Evolutionary conservation across 768 basidiomycete species (phyloP).

Genomic region (Psilocybe tampanensis): DNA sequence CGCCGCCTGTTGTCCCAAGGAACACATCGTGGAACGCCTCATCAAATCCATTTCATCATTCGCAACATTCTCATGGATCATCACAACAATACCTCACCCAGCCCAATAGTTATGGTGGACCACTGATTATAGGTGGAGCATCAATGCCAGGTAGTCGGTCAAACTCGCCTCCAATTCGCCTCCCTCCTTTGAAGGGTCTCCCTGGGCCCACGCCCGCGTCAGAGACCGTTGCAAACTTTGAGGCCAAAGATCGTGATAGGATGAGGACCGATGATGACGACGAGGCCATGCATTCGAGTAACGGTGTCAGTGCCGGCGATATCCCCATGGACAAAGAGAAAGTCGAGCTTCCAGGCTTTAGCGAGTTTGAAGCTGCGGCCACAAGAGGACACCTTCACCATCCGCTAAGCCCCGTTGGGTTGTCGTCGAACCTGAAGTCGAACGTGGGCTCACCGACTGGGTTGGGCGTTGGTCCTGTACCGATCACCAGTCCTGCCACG

Average conservation of each 20-base stretch:
- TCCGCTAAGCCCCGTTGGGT: slow-evolving; percentile 1
- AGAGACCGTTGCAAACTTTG: slow-evolving; percentile 17
- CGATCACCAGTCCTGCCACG: not conserved
- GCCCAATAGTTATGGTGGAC: not conserved
- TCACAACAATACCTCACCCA: slow-evolving; percentile 10
- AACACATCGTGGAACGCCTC: slow-evolving; percentile 25
- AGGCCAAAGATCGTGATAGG: slow-evolving; percentile 5
- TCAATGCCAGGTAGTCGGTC: slow-evolving; percentile 63
- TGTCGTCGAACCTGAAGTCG: slow-evolving; percentile 4
- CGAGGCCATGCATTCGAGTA: not conserved
- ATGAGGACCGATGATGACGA: slow-evolving; percentile 9
- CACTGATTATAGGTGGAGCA: slow-evolving; percentile 12
- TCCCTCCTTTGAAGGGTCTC: slow-evolving; percentile 64
- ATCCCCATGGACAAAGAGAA: slow-evolving; percentile 17
- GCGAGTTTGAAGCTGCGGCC: slow-evolving; percentile 63
- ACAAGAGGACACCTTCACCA: slow-evolving; percentile 10
- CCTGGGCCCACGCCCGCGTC: slow-evolving; percentile 8
- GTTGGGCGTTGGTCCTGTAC: slow-evolving; percentile 12
- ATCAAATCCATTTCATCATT: slow-evolving; percentile 7
- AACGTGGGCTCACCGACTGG: slow-evolving; percentile 18
- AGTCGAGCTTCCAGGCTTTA: slow-evolving; percentile 65
- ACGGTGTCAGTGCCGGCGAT: slow-evolving; percentile 9
- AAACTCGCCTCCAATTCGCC: slow-evolving; percentile 69
- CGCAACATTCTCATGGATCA: slow-evolving; percentile 22
- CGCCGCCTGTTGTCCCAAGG: slow-evolving; percentile 20